Evolutionary conservation across 352 stramenopile genomes (phyloP).

Genomic region (Phytophthora macrochlamydospora): DNA sequence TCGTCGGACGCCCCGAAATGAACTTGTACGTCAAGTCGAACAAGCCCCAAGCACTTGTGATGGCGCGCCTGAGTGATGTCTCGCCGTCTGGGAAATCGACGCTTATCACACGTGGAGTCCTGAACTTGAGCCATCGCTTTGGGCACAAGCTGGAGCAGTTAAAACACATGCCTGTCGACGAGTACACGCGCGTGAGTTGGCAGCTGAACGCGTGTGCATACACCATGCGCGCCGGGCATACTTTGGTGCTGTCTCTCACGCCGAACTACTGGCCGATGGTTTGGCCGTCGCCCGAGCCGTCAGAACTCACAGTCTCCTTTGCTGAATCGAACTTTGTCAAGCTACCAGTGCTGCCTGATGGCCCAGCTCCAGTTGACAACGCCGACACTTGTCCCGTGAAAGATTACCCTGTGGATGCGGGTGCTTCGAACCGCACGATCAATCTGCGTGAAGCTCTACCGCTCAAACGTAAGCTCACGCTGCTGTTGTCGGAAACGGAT

Average conservation of each 20-base stretch:
- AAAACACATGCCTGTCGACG: constrained; percentile 35
- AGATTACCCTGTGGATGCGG: constrained; percentile 38
- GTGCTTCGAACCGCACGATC: constrained; percentile 33
- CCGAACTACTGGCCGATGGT: constrained; percentile 60
- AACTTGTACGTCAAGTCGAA: constrained; percentile 40
- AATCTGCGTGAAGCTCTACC: constrained; percentile 39
- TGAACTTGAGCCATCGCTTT: constrained; percentile 51
- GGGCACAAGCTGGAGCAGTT: constrained; percentile 39
- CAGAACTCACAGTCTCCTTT: constrained; percentile 37
- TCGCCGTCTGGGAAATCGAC: constrained; percentile 47
- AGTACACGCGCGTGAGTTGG: constrained; percentile 32
- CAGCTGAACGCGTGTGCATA: constrained; percentile 57
- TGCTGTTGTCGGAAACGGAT: constrained; percentile 47
- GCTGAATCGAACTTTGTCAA: constrained; percentile 33
- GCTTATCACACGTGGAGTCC: constrained; percentile 46
- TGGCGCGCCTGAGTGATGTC: constrained; percentile 50
- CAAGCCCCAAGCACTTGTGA: constrained; percentile 43
- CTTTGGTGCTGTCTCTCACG: constrained; percentile 43
- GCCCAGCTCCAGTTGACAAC: background rate
- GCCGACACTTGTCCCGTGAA: constrained; percentile 30
- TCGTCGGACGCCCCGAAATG: constrained; percentile 47
- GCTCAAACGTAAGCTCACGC: constrained; percentile 35
- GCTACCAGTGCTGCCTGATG: constrained; percentile 34
- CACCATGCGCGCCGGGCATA: constrained; percentile 33
- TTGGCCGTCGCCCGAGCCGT: constrained; percentile 52